Evolutionary conservation across 1,139 yeast species (phyloP).

Genomic region (Protomyces lactucae-debilis): DNA sequence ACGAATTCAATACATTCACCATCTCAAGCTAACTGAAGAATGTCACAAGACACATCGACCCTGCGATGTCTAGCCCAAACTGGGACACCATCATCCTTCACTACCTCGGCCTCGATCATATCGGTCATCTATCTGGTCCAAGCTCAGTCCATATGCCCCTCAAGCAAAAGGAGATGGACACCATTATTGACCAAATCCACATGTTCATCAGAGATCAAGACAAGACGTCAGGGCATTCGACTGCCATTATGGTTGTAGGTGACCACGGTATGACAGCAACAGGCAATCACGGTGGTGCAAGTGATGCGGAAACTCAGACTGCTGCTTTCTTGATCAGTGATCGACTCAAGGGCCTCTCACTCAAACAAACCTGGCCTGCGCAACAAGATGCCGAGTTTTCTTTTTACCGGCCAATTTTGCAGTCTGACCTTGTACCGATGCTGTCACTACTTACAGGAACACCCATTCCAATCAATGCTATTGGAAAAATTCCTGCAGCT

Average conservation of each 20-base stretch:
- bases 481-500: conserved; percentile 65
- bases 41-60: conserved; percentile 78
- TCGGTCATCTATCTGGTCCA: conserved; percentile 97
- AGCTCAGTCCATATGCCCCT: conserved; percentile 67
- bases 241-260: conserved; percentile 74
- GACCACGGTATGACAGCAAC: conserved; percentile 90
- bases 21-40: conserved; percentile 41
- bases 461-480: conserved; percentile 79
- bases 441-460: conserved; percentile 65
- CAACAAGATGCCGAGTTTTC: conserved; percentile 37
- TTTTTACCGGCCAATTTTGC: conserved; percentile 58
- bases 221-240: conserved; percentile 38
- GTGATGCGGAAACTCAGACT: conserved; percentile 84
- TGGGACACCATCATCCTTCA: conserved; percentile 91
- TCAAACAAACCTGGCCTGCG: conserved; percentile 30
- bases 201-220: conserved; percentile 45
- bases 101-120: conserved; percentile 90
- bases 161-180: conserved; percentile 84
- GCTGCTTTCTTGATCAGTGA: conserved; percentile 68
- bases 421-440: conserved; percentile 86
- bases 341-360: conserved; percentile 43
- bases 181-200: conserved; percentile 53
- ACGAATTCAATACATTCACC: neutral
- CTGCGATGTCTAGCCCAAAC: conserved; percentile 45
- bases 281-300: conserved; percentile 96